Percentiles rank a stretch among this genome's conserved stretches.
Evolutionary conservation across 192 early-diverging fungal species (phyloP).

Genomic region (Diversispora epigaea): DNA sequence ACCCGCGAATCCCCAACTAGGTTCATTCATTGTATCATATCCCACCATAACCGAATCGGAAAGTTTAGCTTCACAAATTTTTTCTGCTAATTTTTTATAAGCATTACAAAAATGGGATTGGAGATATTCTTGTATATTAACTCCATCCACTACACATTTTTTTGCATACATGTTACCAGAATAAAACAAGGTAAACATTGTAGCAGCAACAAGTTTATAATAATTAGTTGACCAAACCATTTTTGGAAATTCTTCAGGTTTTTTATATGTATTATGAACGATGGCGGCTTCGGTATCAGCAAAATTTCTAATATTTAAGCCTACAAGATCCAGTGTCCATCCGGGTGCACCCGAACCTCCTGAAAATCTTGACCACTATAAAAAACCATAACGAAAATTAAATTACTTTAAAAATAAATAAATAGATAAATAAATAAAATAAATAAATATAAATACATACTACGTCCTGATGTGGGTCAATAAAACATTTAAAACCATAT

Average conservation of each 20-base stretch:
- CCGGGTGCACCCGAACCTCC: slow-evolving; percentile 84
- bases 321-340: slow-evolving; percentile 84
- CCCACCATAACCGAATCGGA: slow-evolving; percentile 62
- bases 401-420: slow-evolving; percentile 50
- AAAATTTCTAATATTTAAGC: slow-evolving; percentile 71
- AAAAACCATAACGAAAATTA: slow-evolving; percentile 43
- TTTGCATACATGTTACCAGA: slow-evolving; percentile 75
- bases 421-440: slow-evolving; percentile 42
- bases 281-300: slow-evolving; percentile 74
- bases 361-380: slow-evolving; percentile 66
- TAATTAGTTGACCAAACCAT: slow-evolving; percentile 90
- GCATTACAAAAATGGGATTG: slow-evolving; percentile 55
- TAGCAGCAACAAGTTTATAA: slow-evolving; percentile 75
- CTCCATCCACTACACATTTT: slow-evolving; percentile 48
- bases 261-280: slow-evolving; percentile 66
- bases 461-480: slow-evolving; percentile 89
- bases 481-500: slow-evolving; percentile 81
- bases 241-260: slow-evolving; percentile 36
- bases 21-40: slow-evolving; percentile 81
- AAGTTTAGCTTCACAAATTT: slow-evolving; percentile 41
- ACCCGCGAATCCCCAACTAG: slow-evolving; percentile 54
- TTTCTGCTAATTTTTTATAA: slow-evolving; percentile 42
- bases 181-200: slow-evolving; percentile 86
- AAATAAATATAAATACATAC: slow-evolving; percentile 36
- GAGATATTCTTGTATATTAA: slow-evolving; percentile 59